phyloP scores from a whole-genome alignment of 305 asterid species.

The Fraxinus latifolia region DNA sequence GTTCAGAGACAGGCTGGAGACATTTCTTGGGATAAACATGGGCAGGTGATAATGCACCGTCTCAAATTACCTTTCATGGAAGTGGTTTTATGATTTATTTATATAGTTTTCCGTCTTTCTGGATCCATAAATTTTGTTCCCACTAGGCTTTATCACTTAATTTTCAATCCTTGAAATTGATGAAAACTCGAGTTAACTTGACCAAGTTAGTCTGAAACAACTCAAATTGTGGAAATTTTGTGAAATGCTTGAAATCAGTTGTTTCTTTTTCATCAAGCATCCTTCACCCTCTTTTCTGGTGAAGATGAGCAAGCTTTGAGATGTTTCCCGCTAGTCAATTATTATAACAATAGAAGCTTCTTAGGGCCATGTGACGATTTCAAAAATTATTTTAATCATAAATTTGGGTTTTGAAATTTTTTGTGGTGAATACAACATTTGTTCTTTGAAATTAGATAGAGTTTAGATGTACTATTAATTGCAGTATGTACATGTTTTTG shows the following conservation, averaged over 20 bases:
- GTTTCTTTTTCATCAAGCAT: neutral
- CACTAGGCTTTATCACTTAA: conserved; percentile 10
- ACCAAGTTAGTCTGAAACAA: neutral
- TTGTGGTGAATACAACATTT: neutral
- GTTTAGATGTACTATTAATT: neutral
- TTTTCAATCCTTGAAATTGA: conserved; percentile 13
- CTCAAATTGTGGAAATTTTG: neutral
- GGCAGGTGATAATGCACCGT: conserved; percentile 70
- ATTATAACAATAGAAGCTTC: neutral
- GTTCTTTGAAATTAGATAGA: neutral
- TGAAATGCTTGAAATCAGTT: neutral
- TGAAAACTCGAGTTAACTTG: neutral
- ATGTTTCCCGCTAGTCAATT: neutral
- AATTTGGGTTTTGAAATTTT: neutral
- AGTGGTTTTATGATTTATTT: neutral
- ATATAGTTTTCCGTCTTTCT: conserved; percentile 15
- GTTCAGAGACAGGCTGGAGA: conserved; percentile 83
- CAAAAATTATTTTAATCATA: neutral
- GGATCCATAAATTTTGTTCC: conserved; percentile 7
- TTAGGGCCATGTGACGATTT: neutral
- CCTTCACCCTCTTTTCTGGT: neutral
- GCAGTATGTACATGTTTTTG: neutral
- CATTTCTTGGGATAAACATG: conserved; percentile 93
- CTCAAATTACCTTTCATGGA: conserved; percentile 14
- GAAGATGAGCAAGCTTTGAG: neutral